phyloP scores from a whole-genome alignment of 1,284 basidiomycete species.

The Ceratorhiza oryzae-sativae region DNA sequence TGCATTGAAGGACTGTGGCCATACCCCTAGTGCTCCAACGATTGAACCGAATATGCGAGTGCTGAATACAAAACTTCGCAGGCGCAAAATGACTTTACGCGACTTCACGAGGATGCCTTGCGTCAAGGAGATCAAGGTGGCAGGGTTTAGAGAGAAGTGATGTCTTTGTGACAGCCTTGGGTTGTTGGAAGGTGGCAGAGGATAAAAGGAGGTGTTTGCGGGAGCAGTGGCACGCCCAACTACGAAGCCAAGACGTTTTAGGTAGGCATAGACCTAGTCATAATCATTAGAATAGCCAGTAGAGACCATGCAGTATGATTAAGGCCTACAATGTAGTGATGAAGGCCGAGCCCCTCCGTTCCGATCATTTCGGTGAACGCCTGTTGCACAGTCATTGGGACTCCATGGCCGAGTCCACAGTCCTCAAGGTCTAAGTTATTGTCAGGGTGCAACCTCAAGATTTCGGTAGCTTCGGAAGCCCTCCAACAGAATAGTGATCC shows the following conservation, averaged over 20 bases:
- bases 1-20: constrained; percentile 58
- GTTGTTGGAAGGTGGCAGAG: constrained; percentile 54
- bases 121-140: no score
- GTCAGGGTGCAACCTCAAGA: constrained; percentile 46
- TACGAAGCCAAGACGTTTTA: constrained; percentile 90
- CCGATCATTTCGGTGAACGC: constrained; percentile 86
- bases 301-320: background rate
- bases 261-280: constrained; percentile 84
- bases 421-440: constrained; percentile 49
- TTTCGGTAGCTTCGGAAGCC: constrained; percentile 49
- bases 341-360: constrained; percentile 71
- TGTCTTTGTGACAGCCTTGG: background rate
- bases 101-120: background rate
- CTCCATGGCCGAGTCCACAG: constrained; percentile 54
- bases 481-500: constrained; percentile 87
- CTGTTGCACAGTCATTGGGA: constrained; percentile 90
- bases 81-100: constrained; percentile 69
- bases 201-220: constrained; percentile 59
- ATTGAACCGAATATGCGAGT: background rate
- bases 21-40: constrained; percentile 52
- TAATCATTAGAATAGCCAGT: background rate
- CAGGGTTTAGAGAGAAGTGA: background rate
- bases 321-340: constrained; percentile 62
- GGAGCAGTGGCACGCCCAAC: constrained; percentile 77
- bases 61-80: constrained; percentile 49